Evolutionary conservation across 208 protist species (phyloP), one percentile per base, ranked within the genome.

Genomic region (Porcisia hertigi): DNA sequence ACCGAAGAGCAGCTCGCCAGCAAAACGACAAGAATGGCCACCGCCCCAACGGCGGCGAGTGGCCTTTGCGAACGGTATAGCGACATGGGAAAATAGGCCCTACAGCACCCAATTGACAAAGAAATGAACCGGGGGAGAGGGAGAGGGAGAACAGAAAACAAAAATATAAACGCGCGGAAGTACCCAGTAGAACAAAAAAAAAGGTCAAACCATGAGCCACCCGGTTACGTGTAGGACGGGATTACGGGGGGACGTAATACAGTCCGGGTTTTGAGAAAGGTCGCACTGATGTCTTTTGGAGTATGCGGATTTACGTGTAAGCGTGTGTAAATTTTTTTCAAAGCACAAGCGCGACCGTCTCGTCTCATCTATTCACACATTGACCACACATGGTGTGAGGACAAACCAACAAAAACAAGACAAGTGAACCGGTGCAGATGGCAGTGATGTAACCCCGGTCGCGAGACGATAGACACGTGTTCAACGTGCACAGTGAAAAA

Each of bases 1-100:
- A 72, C 64, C 12, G 57, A 20, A 30, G 14, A 23, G 43, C 18
- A 60, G 30, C 86, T 45, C 9, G 62, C 47, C 9, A 88, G 66
- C 49, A 90, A 70, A 57, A 89, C 36, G 23, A 83, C 53, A n/a
- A 70, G 41, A 25, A 41, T 73, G 7, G 55, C 9, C 16, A 86
- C 9, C 23, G 63, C 63, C 18, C 39, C 39, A 7, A 58, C 4
- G 3, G 64, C 63, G 14, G 55, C 14, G 57, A n/a, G 69, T 25
- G 53, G 49, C 69, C 34, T 30, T 41, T 58, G 5, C 11, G 6
- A 34, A 25, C 36, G 1, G 34, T 39, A 4, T 3, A 20, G 53
- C 16, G 53, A 45, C 69, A 72, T 72, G 7, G 30, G 30, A 1
- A 59, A 1, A 59, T 11, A 9, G 55, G 9, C 11, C 1, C 25